phyloP scores from a whole-genome alignment of 1,139 yeast species.

The Taphrina flavorubra region DNA sequence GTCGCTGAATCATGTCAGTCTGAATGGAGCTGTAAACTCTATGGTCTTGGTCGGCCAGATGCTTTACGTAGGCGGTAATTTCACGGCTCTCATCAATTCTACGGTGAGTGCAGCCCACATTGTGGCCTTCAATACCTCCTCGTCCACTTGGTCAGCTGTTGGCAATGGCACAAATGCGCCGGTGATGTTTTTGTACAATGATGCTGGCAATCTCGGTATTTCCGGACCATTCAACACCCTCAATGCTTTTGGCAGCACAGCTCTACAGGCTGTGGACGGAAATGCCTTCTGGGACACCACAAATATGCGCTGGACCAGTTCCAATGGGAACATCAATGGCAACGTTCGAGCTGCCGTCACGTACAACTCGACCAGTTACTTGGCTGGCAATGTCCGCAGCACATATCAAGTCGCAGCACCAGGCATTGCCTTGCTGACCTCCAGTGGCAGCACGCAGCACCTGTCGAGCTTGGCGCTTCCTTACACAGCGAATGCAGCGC shows the following conservation, averaged over 20 bases:
- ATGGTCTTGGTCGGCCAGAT: constrained; percentile 49
- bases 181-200: constrained; percentile 47
- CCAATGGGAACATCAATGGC: constrained; percentile 24
- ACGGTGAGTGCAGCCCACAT: constrained; percentile 48
- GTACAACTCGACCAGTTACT: constrained; percentile 19
- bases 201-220: constrained; percentile 53
- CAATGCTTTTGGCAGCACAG: background rate
- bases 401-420: constrained; percentile 36
- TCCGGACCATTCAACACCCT: constrained; percentile 50
- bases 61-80: constrained; percentile 54
- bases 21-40: constrained; percentile 54
- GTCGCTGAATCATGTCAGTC: constrained; percentile 52
- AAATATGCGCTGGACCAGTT: constrained; percentile 11
- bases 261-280: background rate
- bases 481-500: background rate
- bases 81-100: constrained; percentile 51
- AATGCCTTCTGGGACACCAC: constrained; percentile 36
- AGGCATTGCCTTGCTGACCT: constrained; percentile 42
- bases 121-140: constrained; percentile 49
- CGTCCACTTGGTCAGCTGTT: constrained; percentile 47
- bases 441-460: constrained; percentile 29
- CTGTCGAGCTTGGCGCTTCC: constrained; percentile 8
- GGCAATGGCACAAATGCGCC: constrained; percentile 50
- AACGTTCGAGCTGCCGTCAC: constrained; percentile 6
- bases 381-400: constrained; percentile 44